Evolutionary conservation across 345 rosid genomes (phyloP), one percentile per base, ranked within the genome.

Genomic region (Salix dunnii): DNA sequence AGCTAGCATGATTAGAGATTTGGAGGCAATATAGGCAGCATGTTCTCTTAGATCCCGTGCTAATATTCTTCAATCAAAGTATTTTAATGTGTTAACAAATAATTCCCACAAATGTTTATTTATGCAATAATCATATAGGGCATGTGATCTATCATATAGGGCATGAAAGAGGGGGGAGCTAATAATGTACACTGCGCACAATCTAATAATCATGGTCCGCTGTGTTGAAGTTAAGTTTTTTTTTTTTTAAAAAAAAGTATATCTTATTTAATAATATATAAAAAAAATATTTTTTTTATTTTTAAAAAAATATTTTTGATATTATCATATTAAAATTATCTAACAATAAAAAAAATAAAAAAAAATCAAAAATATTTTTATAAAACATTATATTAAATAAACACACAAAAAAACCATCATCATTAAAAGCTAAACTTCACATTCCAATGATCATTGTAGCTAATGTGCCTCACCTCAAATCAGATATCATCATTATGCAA

Each of bases 31-130:
- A 87, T 77, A 76, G 36, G 36, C 14, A 82, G 85, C 90, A 88
- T 84, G 91, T 85, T 88, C 85, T 83, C 71, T 75, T 74, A 36
- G 90, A 84, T 79, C 78, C 85, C 72, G 49, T 72, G 72, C 42
- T 80, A 74, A 79, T 79, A 82, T 72, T 83, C 80, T 71, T 71
- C 80, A 79, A 79, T 77, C 85, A 75, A 65, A 3, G 21, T 70
- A 30, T 14, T 74, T 76, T 68, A 71, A 42, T 49, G 58, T 14
- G 3, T 2, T 25, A 35, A 71, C 21, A 53, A 65, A 48, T 71
- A 58, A 25, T 70, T 17, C 49, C 25, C 64, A 53, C 27, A 21
- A 51, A 53, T 72, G 58, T 36, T 76, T 20, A 76, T 9, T 61
- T 76, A 38, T n/a, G n/a, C n/a, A n/a, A n/a, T n/a, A n/a, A n/a